These are phyloP conservation scores for Coemansia sp. DNA, from an alignment of 192 early-diverging fungal genomes.

Conservation along the genomic window DNA sequence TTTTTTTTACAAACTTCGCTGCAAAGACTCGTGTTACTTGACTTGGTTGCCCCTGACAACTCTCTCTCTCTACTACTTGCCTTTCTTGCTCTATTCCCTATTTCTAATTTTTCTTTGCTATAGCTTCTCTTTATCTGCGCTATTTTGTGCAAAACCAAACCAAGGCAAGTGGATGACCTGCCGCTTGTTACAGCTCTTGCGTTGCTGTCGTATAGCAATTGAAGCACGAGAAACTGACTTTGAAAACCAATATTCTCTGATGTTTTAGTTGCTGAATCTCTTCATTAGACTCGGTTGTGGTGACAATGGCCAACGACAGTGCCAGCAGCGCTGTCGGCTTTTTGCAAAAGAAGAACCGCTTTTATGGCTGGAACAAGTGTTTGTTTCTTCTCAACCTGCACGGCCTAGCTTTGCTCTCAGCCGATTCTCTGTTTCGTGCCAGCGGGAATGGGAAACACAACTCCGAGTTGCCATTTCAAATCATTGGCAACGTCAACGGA, in stretches of 20 bases:
- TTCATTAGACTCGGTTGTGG: not conserved
- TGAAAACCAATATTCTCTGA: not conserved
- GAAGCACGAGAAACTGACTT: not conserved
- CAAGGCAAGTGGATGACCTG: not conserved
- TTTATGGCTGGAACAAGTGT: slow-evolving; percentile 45
- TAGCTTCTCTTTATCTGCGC: not conserved
- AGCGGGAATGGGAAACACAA: not conserved
- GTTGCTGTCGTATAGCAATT: too few relatives aligned
- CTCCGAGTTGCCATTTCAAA: not conserved
- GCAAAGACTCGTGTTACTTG: not conserved
- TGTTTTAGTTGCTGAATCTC: not conserved
- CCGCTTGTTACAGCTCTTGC: not conserved
- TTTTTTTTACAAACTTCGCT: not conserved
- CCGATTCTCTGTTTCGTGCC: slow-evolving; percentile 10
- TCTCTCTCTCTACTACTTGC: not conserved
- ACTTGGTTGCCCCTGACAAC: not conserved
- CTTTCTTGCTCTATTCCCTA: not conserved
- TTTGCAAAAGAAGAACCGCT: slow-evolving; percentile 46
- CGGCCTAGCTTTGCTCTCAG: slow-evolving; percentile 19
- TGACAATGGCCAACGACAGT: not conserved
- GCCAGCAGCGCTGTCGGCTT: slow-evolving; percentile 14
- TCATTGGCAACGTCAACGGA: slow-evolving; percentile 29
- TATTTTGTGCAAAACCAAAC: not conserved
- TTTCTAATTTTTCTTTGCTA: not conserved
- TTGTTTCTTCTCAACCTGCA: slow-evolving; percentile 26